Percentiles rank a stretch among this genome's conserved stretches.
Conservation (phyloP, 129 eudicot genomes). For the Centella asiatica region DNA sequence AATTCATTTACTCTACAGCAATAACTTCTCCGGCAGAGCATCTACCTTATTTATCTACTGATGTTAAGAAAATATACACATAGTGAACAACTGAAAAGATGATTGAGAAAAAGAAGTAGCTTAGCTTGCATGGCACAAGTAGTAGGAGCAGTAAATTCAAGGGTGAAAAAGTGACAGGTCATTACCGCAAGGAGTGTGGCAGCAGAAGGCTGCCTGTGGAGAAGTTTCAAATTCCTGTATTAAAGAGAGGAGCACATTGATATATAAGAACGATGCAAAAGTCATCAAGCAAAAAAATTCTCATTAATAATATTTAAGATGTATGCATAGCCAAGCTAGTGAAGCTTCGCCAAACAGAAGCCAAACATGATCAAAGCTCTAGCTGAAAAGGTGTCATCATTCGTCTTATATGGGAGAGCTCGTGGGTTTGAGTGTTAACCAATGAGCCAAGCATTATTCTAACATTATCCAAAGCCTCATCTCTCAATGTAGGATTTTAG, state of each 20-base stretch:
- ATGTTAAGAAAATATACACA: too few relatives aligned
- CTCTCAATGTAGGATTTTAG: too few relatives aligned
- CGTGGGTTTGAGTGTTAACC: too few relatives aligned
- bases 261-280: not conserved
- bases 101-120: not conserved
- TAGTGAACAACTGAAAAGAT: not conserved
- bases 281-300: not conserved
- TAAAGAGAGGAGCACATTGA: not conserved
- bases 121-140: not conserved
- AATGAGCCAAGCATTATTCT: too few relatives aligned
- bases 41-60: not conserved
- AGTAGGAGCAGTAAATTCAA: not conserved
- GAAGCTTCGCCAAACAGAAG: not conserved
- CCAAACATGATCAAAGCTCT: too few relatives aligned
- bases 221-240: conserved; percentile 67
- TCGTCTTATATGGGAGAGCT: not conserved
- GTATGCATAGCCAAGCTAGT: not conserved
- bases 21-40: not conserved
- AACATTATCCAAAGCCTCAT: too few relatives aligned
- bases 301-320: not conserved
- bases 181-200: conserved; percentile 72
- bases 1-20: not conserved
- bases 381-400: too few relatives aligned
- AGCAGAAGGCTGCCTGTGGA: conserved; percentile 56
- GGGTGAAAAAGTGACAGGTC: not conserved